Evolutionary conservation across 495 filamentous ascomycete species (phyloP).

Genomic region (Pyronema domesticum): DNA sequence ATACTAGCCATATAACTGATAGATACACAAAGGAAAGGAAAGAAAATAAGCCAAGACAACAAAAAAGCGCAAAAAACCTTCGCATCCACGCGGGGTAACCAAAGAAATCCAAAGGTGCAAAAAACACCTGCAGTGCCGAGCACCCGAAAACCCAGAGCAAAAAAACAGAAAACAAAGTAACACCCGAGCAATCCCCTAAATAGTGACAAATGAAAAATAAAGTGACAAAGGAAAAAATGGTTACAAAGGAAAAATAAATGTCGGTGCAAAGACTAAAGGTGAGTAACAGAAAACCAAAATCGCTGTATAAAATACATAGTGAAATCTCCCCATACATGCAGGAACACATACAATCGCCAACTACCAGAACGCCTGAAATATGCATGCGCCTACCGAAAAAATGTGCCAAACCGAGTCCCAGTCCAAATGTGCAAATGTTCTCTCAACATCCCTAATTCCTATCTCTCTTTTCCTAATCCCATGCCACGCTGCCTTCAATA

Average conservation of each 20-base stretch:
- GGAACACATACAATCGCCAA: not conserved
- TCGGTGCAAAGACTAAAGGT: not conserved
- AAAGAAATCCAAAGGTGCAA: no score
- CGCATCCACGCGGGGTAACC: no score
- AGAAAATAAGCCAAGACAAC: no score
- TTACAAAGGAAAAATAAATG: not conserved
- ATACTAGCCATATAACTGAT: no score
- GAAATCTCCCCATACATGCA: not conserved
- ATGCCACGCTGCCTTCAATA: no score
- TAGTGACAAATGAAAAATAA: not conserved
- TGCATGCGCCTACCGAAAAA: not conserved
- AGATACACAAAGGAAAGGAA: no score
- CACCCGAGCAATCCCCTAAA: not conserved
- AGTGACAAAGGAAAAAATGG: not conserved
- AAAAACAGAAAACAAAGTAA: no score
- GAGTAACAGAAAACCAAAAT: not conserved
- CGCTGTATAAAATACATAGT: not conserved
- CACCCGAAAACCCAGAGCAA: no score
- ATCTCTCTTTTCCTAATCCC: not conserved
- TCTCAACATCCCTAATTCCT: not conserved
- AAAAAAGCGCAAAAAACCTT: no score
- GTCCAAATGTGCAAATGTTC: not conserved
- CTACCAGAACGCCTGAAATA: not conserved
- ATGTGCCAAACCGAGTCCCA: not conserved
- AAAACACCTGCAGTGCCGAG: no score